A percentile compares a stretch with the other conserved stretches of the same genome.
phyloP scores from a whole-genome alignment of 495 filamentous ascomycete species.

The Antarctomyces pellizariae region DNA sequence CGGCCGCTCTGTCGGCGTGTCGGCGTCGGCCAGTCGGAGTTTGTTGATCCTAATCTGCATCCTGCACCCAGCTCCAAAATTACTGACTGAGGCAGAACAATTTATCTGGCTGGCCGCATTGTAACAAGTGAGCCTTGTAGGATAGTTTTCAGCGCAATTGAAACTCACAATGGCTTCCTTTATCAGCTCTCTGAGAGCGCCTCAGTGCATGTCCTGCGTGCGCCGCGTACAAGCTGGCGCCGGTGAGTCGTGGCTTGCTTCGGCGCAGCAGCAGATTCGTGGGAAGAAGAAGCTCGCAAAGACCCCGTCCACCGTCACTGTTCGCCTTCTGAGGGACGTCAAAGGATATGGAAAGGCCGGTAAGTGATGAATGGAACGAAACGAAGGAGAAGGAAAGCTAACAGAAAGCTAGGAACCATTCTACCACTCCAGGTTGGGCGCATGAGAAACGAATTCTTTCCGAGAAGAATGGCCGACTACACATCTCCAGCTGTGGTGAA shows the following conservation, averaged over 20 bases:
- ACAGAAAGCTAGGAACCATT: slow-evolving; percentile 21
- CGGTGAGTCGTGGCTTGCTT: slow-evolving; percentile 1
- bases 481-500: slow-evolving; percentile 19
- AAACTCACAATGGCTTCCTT: too few relatives aligned
- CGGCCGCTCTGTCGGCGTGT: too few relatives aligned
- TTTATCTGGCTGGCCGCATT: too few relatives aligned
- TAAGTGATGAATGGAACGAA: slow-evolving; percentile 10
- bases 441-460: slow-evolving; percentile 34
- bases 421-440: slow-evolving; percentile 26
- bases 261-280: slow-evolving; percentile 20
- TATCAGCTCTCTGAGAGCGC: too few relatives aligned
- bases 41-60: too few relatives aligned
- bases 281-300: slow-evolving; percentile 29
- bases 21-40: too few relatives aligned
- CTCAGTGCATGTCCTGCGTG: slow-evolving; percentile 11
- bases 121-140: too few relatives aligned
- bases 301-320: slow-evolving; percentile 21
- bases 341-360: slow-evolving; percentile 27
- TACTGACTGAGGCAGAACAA: too few relatives aligned
- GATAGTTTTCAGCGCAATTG: too few relatives aligned
- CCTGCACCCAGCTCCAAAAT: too few relatives aligned
- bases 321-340: slow-evolving; percentile 27
- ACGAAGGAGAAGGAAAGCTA: slow-evolving; percentile 29
- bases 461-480: slow-evolving; percentile 28
- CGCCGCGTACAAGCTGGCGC: slow-evolving; percentile 7